Base-by-base conservation (phyloP, 495 filamentous ascomycete genomes). In the Acidomyces sp. region DNA sequence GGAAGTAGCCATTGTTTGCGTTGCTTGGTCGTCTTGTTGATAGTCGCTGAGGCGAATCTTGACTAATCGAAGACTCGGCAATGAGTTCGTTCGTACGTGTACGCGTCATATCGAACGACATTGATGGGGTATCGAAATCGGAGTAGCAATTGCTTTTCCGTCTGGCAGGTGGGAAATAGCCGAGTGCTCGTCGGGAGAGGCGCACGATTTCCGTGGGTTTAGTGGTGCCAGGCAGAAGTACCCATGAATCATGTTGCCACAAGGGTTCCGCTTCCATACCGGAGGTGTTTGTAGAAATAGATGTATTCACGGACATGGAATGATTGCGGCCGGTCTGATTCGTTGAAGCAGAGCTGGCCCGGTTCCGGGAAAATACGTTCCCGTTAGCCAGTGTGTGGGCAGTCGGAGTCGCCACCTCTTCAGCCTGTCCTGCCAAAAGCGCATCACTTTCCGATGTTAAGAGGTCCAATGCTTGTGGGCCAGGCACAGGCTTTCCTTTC, bases 181-280 rank as follows among this genome's bases (percentile, higher is more conserved):
- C 90, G 16, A 95, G 65, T 3, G 80, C 70, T 60, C 77, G 75
- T 36, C 84, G 76, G 18, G 84, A 72, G 28, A 97, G 74, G 23
- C 88, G 75, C 4, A 79, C 88, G 28, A 97, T 92, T 57, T 95
- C 81, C 32, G 90, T 79, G 2, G 80, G 74, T 9, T 69, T 56
- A 6, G 70, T 63, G 36, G 75, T 74, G 13, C 75, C 77, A 35
- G 85, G 79, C 32, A 94, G 69, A 7, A 74, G 62, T 3, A 93
- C 84, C 84, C 84, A 93, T 13, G 81, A 75, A 34, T 88, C 82
- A 58, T 93, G 85, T 37, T 69, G 81, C 83, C 84, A 93, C 23
- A 76, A 66, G 34, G 60, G 58, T 20, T 67, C 64, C 4, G 41
- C 24, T 0, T 56, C 46, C 3, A 41, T 33, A 27, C 46, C 42